Evolutionary conservation across 1,284 basidiomycete species (phyloP), one percentile per base, ranked within the genome.

Genomic region (Sanghuangporus sanghuang): DNA sequence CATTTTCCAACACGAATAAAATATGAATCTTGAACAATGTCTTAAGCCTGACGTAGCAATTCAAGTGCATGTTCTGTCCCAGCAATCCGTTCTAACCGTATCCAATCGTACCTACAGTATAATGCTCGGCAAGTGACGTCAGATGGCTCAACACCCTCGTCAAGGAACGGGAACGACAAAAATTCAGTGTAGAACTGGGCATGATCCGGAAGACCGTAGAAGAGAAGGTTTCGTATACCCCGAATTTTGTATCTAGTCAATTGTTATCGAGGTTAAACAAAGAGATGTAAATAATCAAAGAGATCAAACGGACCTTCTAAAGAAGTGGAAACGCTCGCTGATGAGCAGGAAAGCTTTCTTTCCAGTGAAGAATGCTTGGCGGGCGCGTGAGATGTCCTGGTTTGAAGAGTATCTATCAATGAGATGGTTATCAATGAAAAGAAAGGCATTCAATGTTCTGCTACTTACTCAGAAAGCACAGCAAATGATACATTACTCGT

Each of bases 281-380:
- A 57, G 35, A 38, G 7, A 36, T 46, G 50, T 39, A 21, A 27
- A 16, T n/a, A 44, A 2, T 18, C 16, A 50, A 2, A 38, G 18
- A 9, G 3, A 69, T n/a, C 14, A 8, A 27, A 11, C 77, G 52
- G 68, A 90, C 85, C 95, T 83, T 66, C 93, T 85, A 82, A 96
- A 99, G 74, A 99, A 99, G 76, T 99, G 95, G 79, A 98, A 98
- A 21, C 97, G 86, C 74, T 99, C 97, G 65, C 93, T 98, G 69
- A 98, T 81, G 66, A 99, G 79, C 23, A 99, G 75, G 78, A 98
- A 93, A 0, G 89, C 79, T 69, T 90, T 94, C 71, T 92, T 90
- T 60, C 93, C 93, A 49, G 82, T 83, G 81, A 97, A 98, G 79
- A 99, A 99, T 0, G 91, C 85, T 69, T 96, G 92, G 56, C 97